Base-by-base conservation (phyloP, 2,329 filamentous ascomycete species). In the Fusarium aywerte region DNA sequence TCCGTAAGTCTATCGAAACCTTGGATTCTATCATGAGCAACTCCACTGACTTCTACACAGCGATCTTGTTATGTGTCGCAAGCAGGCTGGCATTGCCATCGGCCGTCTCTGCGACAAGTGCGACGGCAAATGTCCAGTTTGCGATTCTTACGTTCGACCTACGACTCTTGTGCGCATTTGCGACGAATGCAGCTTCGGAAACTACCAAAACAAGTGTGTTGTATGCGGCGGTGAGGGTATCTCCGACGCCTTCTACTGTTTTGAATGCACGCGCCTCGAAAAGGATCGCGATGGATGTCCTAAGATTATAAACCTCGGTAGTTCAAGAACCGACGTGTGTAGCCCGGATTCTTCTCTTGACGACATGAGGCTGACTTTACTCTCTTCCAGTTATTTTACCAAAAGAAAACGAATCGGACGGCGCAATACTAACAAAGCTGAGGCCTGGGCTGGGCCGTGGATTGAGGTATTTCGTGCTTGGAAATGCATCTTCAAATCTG, bases 201-300 rank as follows among this genome's bases (percentile, higher is more conserved):
- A 99, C 86, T 99, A 97, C 84, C 96, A 98, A 83, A 99, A 99
- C 84, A 99, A 99, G 81, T 99, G 96, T 79, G 93, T 99, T 72
- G 96, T 99, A 40, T 99, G 96, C 81, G 96, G 96, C 78, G 96
- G 96, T 73, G 96, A 98, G 82, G 96, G 96, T 29, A 99, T 99
- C 78, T 96, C 92, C 32, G 96, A 99, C 79, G 96, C 96, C 48
- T 98, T 98, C 80, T 99, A 99, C 84, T 99, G 96, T 84, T 98
- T 98, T 77, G 96, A 99, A 81, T 99, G 96, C 79, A 99, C 96
- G 60, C 87, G 96, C 9, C 83, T 99, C 16, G 96, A 99, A 79
- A 99, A 98, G 81, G 96, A 99, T 78, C 85, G 96, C 63, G 96
- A 99, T 77, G 96, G 96, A 3, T 99, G 96, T 80, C 96, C 96